Percentiles rank a stretch among this genome's conserved stretches.
These are phyloP conservation scores for Chenopodium suecicum DNA, from an alignment of 148 eudicot species.

Conservation along the genomic window DNA sequence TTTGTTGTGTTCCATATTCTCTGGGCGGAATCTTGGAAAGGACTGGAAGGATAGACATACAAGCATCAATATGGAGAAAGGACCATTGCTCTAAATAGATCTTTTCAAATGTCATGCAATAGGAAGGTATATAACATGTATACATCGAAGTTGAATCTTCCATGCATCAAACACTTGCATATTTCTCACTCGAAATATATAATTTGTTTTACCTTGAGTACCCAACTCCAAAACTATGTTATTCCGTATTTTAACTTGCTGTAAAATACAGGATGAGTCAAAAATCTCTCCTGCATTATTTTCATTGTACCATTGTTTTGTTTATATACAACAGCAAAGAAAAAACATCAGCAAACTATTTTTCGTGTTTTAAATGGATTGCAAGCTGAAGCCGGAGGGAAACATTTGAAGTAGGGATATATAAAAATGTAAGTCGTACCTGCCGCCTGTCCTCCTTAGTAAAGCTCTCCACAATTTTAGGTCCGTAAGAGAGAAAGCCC, in stretches of 20 bases:
- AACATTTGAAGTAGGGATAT: background rate
- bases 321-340: too few species aligned
- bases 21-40: constrained; percentile 22
- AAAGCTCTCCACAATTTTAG: constrained; percentile 12
- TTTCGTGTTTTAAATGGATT: background rate
- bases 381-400: background rate
- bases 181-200: background rate
- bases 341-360: background rate
- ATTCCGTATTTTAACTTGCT: background rate
- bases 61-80: background rate
- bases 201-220: background rate
- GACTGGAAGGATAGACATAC: background rate
- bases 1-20: constrained; percentile 31
- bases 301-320: background rate
- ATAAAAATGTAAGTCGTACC: background rate
- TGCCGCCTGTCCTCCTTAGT: background rate
- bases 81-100: background rate
- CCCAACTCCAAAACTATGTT: background rate
- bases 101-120: background rate
- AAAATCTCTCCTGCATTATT: background rate
- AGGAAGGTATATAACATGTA: background rate
- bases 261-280: background rate
- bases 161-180: background rate
- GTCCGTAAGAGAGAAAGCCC: constrained; percentile 20
- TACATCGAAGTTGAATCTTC: background rate